Conservation (phyloP, 495 filamentous ascomycete species). For the Tuber borchii region DNA sequence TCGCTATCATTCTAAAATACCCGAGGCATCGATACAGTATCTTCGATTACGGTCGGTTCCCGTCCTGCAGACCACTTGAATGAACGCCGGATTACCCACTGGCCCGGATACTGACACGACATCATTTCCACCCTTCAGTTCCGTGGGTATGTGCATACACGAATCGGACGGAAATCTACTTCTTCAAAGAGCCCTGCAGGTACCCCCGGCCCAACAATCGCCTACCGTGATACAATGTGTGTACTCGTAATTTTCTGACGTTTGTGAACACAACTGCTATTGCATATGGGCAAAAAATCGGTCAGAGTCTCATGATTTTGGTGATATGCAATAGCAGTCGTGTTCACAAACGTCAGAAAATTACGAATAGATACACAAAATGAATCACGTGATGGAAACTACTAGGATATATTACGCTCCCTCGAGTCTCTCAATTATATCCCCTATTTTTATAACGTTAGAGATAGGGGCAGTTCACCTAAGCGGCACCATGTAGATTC, state of each 20-base stretch:
- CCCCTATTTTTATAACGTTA: not conserved
- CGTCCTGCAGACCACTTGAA: not conserved
- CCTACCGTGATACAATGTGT: not conserved
- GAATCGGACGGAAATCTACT: not conserved
- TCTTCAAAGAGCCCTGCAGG: not conserved
- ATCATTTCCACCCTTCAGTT: not conserved
- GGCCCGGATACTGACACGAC: not conserved
- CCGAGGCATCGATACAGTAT: not conserved
- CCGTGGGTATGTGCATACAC: not conserved
- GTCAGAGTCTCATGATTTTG: too few relatives aligned
- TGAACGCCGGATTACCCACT: not conserved
- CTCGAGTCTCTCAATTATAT: not conserved
- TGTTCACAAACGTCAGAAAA: too few relatives aligned
- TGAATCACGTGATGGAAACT: not conserved
- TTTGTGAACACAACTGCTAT: too few relatives aligned
- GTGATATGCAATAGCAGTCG: too few relatives aligned
- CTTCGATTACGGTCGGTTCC: not conserved
- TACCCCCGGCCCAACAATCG: not conserved
- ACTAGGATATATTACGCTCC: not conserved
- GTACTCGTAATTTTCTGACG: too few relatives aligned
- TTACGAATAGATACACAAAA: not conserved
- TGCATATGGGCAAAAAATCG: too few relatives aligned
- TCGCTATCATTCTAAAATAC: not conserved
- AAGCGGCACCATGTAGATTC: not conserved
- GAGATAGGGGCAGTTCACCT: not conserved